These are phyloP conservation scores for Magnusiomyces clavatus DNA, from an alignment of 1,139 yeast genomes.

Conservation along the genomic window DNA sequence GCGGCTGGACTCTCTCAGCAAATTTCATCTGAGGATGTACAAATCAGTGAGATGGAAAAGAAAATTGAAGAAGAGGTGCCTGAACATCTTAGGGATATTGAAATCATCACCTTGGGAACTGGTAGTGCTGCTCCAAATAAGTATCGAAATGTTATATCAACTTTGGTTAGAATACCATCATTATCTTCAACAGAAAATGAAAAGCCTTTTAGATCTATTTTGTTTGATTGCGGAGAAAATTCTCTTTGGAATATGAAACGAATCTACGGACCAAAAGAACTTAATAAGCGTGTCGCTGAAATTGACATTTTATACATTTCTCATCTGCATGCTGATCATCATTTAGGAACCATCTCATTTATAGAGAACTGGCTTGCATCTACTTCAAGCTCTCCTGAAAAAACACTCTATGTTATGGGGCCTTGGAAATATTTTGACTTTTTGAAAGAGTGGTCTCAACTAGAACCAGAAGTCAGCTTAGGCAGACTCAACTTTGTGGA, in stretches of 20 bases:
- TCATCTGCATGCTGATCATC: slow-evolving; percentile 97
- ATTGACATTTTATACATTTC: slow-evolving; percentile 63
- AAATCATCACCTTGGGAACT: slow-evolving; percentile 77
- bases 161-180: slow-evolving; percentile 10
- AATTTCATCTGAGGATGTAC: background rate
- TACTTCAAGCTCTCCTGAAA: slow-evolving; percentile 25
- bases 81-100: slow-evolving; percentile 33
- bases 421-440: slow-evolving; percentile 75
- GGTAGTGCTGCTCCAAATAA: slow-evolving; percentile 90
- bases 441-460: slow-evolving; percentile 58
- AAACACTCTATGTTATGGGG: slow-evolving; percentile 45
- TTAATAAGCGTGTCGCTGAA: slow-evolving; percentile 43
- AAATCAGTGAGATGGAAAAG: background rate
- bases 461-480: slow-evolving; percentile 44
- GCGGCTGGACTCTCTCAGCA: too few relatives aligned
- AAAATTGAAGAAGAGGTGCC: slow-evolving; percentile 2
- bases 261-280: slow-evolving; percentile 44
- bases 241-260: slow-evolving; percentile 70
- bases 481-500: slow-evolving; percentile 48
- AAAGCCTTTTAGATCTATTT: slow-evolving; percentile 16
- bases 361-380: slow-evolving; percentile 58
- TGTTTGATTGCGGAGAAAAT: slow-evolving; percentile 93
- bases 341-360: slow-evolving; percentile 70
- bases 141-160: slow-evolving; percentile 73
- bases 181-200: background rate